Conservation (phyloP, 2,329 filamentous ascomycete species). For the Trichoderma simmonsii region DNA sequence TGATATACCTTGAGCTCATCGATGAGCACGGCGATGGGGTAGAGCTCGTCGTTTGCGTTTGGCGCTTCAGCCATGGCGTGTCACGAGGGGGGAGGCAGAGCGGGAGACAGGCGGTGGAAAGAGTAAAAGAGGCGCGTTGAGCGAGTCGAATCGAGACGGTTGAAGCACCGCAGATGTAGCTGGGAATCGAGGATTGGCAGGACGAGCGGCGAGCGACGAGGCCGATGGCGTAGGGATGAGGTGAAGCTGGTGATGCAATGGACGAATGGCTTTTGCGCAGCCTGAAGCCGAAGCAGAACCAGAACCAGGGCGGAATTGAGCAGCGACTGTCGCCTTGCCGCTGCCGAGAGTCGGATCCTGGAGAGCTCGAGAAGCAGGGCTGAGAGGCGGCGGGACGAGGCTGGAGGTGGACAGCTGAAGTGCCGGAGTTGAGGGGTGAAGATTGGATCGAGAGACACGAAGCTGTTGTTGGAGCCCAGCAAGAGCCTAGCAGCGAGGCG, state of each 20-base stretch:
- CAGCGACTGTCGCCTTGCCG: conserved; percentile 10
- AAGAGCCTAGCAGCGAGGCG: neutral
- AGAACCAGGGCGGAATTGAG: conserved; percentile 17
- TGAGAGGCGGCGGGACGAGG: neutral
- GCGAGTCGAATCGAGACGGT: conserved; percentile 22
- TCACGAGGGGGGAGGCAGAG: conserved; percentile 27
- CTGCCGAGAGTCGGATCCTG: neutral
- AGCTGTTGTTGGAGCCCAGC: conserved; percentile 2
- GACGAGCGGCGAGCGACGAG: conserved; percentile 11
- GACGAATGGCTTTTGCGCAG: conserved; percentile 22
- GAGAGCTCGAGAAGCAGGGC: conserved; percentile 11
- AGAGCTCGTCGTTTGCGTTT: conserved; percentile 95
- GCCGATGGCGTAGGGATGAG: conserved; percentile 25
- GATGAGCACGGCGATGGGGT: conserved; percentile 98
- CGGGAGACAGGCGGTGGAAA: neutral
- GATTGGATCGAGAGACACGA: neutral
- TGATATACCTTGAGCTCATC: conserved; percentile 91
- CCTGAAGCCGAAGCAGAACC: too few relatives aligned
- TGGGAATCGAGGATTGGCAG: conserved; percentile 16
- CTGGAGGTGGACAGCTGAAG: neutral
- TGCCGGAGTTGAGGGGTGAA: conserved; percentile 1
- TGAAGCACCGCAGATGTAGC: conserved; percentile 23
- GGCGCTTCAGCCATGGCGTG: conserved; percentile 82
- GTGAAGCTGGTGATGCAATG: neutral
- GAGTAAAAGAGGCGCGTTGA: conserved; percentile 1